Percentiles rank a stretch among this genome's conserved stretches.
These are phyloP conservation scores for Penicillium thymicola DNA, from an alignment of 2,329 filamentous ascomycete species.

Conservation along the genomic window DNA sequence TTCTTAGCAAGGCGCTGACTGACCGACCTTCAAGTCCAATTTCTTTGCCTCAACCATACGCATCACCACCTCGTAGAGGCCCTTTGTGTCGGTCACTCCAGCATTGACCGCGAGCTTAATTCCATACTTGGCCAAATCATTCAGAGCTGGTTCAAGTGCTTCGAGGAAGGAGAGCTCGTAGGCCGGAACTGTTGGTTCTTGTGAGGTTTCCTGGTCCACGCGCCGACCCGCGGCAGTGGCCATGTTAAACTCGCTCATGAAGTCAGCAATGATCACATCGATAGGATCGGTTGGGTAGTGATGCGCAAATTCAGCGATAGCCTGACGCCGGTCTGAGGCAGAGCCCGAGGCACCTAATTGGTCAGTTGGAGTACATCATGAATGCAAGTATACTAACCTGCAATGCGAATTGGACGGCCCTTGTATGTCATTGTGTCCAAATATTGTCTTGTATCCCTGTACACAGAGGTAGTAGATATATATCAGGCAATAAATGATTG, in stretches of 20 bases:
- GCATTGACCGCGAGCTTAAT: slow-evolving; percentile 48
- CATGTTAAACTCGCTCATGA: slow-evolving; percentile 54
- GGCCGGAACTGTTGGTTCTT: slow-evolving; percentile 34
- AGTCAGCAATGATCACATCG: slow-evolving; percentile 48
- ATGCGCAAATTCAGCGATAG: slow-evolving; percentile 42
- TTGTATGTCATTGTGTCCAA: slow-evolving; percentile 16
- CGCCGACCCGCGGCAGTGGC: slow-evolving; percentile 41
- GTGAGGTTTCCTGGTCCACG: slow-evolving; percentile 31
- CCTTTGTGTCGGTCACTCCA: slow-evolving; percentile 42
- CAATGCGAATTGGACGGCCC: slow-evolving; percentile 23
- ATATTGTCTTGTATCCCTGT: neutral
- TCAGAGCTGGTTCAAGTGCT: slow-evolving; percentile 42
- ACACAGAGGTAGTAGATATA: neutral
- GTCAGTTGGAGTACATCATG: neutral
- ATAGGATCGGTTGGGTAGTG: slow-evolving; percentile 41
- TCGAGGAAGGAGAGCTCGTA: slow-evolving; percentile 55
- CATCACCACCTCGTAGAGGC: slow-evolving; percentile 39
- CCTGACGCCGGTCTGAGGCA: slow-evolving; percentile 46
- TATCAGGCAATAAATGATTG: no score
- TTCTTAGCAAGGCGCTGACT: neutral
- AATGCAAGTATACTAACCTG: slow-evolving; percentile 13
- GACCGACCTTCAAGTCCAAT: slow-evolving; percentile 41
- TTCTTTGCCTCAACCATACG: slow-evolving; percentile 39
- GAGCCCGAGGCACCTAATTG: slow-evolving; percentile 44
- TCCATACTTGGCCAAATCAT: slow-evolving; percentile 39